These are phyloP conservation scores for Saccharum hybrid DNA, from an alignment of 202 grass and related monocot genomes.

Conservation along the genomic window DNA sequence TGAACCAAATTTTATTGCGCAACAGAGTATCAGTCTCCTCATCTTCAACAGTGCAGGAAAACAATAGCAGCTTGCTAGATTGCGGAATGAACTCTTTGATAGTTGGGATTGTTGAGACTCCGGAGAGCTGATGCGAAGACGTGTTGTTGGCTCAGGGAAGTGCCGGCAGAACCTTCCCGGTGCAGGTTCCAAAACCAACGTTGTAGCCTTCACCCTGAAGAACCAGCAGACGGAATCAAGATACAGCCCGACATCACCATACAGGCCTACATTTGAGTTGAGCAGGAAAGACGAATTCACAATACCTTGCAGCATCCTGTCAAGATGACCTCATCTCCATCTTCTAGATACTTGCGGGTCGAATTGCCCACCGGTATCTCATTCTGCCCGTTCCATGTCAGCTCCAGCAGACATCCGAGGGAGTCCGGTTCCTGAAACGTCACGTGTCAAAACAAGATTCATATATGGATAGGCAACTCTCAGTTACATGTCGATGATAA, in stretches of 20 bases:
- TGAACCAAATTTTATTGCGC: slow-evolving; percentile 1
- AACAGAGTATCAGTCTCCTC: not conserved
- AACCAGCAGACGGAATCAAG: slow-evolving; percentile 6
- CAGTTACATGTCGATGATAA: slow-evolving; percentile 18
- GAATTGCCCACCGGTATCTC: slow-evolving; percentile 63
- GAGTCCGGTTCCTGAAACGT: slow-evolving; percentile 71
- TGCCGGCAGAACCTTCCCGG: slow-evolving; percentile 71
- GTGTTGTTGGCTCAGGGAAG: slow-evolving; percentile 49
- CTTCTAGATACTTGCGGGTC: slow-evolving; percentile 77
- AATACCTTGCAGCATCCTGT: slow-evolving; percentile 86
- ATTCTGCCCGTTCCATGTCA: slow-evolving; percentile 91
- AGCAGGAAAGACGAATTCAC: slow-evolving; percentile 34
- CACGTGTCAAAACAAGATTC: not conserved
- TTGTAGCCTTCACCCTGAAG: slow-evolving; percentile 76
- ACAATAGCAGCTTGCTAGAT: slow-evolving; percentile 17
- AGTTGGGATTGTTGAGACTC: slow-evolving; percentile 7
- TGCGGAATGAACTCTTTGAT: not conserved
- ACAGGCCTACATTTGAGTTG: not conserved
- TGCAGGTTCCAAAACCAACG: slow-evolving; percentile 84
- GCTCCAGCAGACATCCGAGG: slow-evolving; percentile 87
- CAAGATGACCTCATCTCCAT: slow-evolving; percentile 90
- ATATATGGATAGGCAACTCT: not conserved
- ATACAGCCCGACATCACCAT: slow-evolving; percentile 3
- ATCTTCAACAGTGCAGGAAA: not conserved
- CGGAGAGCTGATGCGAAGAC: not conserved